Base-by-base conservation (phyloP, 2,329 filamentous ascomycete genomes). In the Fusarium domesticum region DNA sequence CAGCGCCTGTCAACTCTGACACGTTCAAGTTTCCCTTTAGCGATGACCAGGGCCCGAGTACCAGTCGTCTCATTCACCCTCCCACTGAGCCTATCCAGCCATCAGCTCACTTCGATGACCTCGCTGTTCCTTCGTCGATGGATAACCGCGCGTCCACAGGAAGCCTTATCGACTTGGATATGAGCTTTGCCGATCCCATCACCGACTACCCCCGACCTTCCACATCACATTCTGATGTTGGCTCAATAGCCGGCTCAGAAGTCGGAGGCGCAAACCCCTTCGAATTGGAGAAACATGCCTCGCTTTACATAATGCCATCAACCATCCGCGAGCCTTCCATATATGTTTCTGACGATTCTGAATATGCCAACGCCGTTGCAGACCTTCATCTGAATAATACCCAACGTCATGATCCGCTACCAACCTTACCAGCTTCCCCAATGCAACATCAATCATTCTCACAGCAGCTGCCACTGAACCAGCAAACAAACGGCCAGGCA, bases 201-300 rank as follows among this genome's bases (percentile, higher is more conserved):
- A 70, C 72, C 0, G 77, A 82, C 20, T 63, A 71, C 12, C 71
- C 74, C 1, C 70, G 78, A 1, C 79, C 79, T 1, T 81, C 79
- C 2, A 81, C 78, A 1, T 78, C 79, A 10, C 76, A 81, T 59
- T 84, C 80, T 1, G 78, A 82, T 47, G 75, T 71, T 11, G 74
- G 62, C 2, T 81, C 77, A 1, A 67, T 81, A 10, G 71, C 73
- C 6, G 80, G 79, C 39, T 80, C 79, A 1, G 77, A 82, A 44
- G 62, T 77, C 23, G 74, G 77, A 18, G 70, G 73, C 11, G 72
- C 70, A 2, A 80, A 80, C 53, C 79, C 81, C 0, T 84, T 84
- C 45, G 78, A 83, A 42, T 69, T 84, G 4, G 81, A 85, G 60
- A 74, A 76, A n/a, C 80, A 83, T 53, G 70, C 78, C 2, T 82